Percentiles rank a stretch among this genome's conserved stretches.
Conservation (phyloP, 768 basidiomycete genomes). For the Rubroboletus satanas region DNA sequence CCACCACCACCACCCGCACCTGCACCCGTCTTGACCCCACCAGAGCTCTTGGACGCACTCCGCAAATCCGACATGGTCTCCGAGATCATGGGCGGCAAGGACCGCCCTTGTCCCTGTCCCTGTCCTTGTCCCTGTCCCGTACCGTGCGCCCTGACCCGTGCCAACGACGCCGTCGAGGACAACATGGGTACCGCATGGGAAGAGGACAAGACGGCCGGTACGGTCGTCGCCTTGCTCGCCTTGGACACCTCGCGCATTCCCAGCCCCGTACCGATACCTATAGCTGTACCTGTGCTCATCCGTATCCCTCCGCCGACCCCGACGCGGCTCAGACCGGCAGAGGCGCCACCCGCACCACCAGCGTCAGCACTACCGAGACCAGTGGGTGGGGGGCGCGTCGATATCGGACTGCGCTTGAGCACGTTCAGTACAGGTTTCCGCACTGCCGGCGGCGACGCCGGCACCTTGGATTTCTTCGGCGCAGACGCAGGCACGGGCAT, state of each 20-base stretch:
- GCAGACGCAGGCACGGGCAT: background rate
- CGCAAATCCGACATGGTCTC: slow-evolving; percentile 27
- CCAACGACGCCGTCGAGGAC: slow-evolving; percentile 74
- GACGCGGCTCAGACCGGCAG: background rate
- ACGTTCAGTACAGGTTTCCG: slow-evolving; percentile 13
- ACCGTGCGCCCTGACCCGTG: slow-evolving; percentile 38
- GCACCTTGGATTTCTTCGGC: slow-evolving; percentile 9
- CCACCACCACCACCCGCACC: background rate
- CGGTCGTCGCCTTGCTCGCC: slow-evolving; percentile 59
- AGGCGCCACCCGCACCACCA: background rate
- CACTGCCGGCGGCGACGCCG: background rate
- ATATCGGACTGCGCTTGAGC: slow-evolving; percentile 11
- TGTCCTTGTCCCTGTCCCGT: slow-evolving; percentile 18
- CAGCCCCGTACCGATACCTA: slow-evolving; percentile 5
- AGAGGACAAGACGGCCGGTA: slow-evolving; percentile 65
- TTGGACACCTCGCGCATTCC: slow-evolving; percentile 23
- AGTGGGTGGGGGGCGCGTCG: background rate
- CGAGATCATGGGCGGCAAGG: slow-evolving; percentile 34
- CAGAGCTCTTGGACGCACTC: slow-evolving; percentile 8
- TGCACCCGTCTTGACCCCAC: slow-evolving; percentile 3
- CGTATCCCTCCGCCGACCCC: background rate
- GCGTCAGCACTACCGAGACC: background rate
- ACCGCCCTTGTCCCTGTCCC: slow-evolving; percentile 13
- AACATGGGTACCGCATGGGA: slow-evolving; percentile 71
- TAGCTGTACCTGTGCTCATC: background rate